Percentiles rank a stretch among this genome's conserved stretches.
These are phyloP conservation scores for Eucalyptus sp. DNA, from an alignment of 345 rosid genomes.

Conservation along the genomic window DNA sequence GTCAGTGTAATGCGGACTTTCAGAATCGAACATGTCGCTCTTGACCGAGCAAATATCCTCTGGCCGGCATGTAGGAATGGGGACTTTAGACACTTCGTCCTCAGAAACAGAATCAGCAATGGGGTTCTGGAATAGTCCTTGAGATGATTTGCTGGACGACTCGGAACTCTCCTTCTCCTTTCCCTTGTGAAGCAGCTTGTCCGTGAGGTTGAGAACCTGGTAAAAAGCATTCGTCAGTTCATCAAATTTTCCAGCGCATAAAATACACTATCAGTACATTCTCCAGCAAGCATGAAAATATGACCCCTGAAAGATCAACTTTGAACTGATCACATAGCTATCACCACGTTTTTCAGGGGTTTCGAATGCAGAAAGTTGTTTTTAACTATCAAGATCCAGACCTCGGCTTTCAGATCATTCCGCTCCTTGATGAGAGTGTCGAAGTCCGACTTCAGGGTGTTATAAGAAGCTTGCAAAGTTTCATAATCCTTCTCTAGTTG, in stretches of 20 bases:
- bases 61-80: slow-evolving; percentile 15
- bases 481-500: slow-evolving; percentile 48
- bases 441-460: slow-evolving; percentile 29
- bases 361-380: not conserved
- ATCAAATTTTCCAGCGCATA: not conserved
- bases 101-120: slow-evolving; percentile 5
- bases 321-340: not conserved
- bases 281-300: not conserved
- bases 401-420: slow-evolving; percentile 33
- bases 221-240: not conserved
- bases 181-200: slow-evolving; percentile 21
- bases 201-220: slow-evolving; percentile 31
- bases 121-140: slow-evolving; percentile 7
- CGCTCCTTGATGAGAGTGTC: slow-evolving; percentile 30
- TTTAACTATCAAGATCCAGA: not conserved
- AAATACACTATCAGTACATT: not conserved
- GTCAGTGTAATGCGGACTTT: slow-evolving; percentile 35
- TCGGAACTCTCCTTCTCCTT: slow-evolving; percentile 4
- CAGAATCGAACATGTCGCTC: slow-evolving; percentile 38
- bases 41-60: slow-evolving; percentile 33
- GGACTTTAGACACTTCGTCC: slow-evolving; percentile 12
- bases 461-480: slow-evolving; percentile 20
- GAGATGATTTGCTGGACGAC: not conserved
- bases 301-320: not conserved
- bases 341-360: not conserved